These are phyloP conservation scores for Ganoderma lucidum DNA, from an alignment of 1,284 basidiomycete genomes.

Conservation along the genomic window DNA sequence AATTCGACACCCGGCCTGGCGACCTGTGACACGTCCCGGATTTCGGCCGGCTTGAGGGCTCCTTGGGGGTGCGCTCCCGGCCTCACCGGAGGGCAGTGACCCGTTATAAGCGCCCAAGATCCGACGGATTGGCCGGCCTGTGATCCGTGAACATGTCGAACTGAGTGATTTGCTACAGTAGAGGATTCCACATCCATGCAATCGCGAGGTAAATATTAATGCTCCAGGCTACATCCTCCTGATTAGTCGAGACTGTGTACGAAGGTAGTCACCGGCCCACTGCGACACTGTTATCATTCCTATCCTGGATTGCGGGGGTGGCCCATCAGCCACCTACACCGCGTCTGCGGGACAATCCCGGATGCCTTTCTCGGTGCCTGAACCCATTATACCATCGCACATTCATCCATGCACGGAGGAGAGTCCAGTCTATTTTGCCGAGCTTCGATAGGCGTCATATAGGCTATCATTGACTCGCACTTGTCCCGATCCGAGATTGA, in stretches of 20 bases:
- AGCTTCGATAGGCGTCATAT: background rate
- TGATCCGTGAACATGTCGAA: no score
- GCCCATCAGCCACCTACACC: background rate
- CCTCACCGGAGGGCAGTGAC: no score
- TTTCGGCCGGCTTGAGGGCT: no score
- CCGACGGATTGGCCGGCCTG: no score
- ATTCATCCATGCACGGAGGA: background rate
- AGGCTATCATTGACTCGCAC: background rate
- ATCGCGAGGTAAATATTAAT: background rate
- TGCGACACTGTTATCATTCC: background rate
- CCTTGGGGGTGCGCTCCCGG: no score
- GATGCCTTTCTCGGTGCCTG: slow-evolving; percentile 4
- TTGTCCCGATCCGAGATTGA: slow-evolving; percentile 1
- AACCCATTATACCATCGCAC: background rate
- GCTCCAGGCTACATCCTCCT: background rate
- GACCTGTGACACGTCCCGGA: no score
- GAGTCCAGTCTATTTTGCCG: slow-evolving; percentile 7
- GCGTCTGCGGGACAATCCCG: slow-evolving; percentile 1
- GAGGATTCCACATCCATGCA: background rate
- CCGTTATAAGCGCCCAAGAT: no score
- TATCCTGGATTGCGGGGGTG: background rate
- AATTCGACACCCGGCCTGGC: no score
- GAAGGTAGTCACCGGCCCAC: background rate
- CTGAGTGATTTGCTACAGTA: no score
- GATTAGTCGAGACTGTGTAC: background rate